These are phyloP conservation scores for Gigaspora rosea DNA, from an alignment of 192 early-diverging fungal genomes.

Conservation along the genomic window DNA sequence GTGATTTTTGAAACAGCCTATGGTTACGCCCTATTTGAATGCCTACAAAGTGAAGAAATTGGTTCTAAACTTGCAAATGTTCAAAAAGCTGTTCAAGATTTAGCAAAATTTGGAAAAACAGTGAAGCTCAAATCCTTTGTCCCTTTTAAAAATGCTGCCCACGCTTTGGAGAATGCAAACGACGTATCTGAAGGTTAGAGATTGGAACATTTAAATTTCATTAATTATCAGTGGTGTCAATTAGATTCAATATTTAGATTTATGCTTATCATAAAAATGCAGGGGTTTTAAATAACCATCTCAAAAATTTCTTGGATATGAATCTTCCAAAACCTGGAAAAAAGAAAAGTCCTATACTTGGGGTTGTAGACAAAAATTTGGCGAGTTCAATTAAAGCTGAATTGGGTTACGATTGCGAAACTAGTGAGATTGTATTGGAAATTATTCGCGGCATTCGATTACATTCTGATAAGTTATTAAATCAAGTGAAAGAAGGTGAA, in stretches of 20 bases:
- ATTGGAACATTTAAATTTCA: too few species aligned
- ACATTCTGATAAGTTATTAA: slow-evolving; percentile 85
- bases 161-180: slow-evolving; percentile 98
- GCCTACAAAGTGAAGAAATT: slow-evolving; percentile 91
- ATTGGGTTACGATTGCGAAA: slow-evolving; percentile 26
- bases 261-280: background rate
- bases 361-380: slow-evolving; percentile 26
- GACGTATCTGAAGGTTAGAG: slow-evolving; percentile 92
- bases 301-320: slow-evolving; percentile 94
- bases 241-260: background rate
- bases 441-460: slow-evolving; percentile 92
- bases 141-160: slow-evolving; percentile 95
- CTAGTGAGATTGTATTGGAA: slow-evolving; percentile 78
- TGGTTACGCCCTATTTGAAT: slow-evolving; percentile 96
- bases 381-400: slow-evolving; percentile 19
- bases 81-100: slow-evolving; percentile 77
- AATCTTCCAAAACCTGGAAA: slow-evolving; percentile 86
- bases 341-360: slow-evolving; percentile 2
- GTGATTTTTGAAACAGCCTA: slow-evolving; percentile 94
- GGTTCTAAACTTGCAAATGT: slow-evolving; percentile 91
- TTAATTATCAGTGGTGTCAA: background rate
- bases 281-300: slow-evolving; percentile 84
- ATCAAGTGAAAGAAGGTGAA: slow-evolving; percentile 91
- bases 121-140: slow-evolving; percentile 93
- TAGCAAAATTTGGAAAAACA: slow-evolving; percentile 87